Conservation (phyloP, 768 basidiomycete genomes). For the Jaapia argillacea region DNA sequence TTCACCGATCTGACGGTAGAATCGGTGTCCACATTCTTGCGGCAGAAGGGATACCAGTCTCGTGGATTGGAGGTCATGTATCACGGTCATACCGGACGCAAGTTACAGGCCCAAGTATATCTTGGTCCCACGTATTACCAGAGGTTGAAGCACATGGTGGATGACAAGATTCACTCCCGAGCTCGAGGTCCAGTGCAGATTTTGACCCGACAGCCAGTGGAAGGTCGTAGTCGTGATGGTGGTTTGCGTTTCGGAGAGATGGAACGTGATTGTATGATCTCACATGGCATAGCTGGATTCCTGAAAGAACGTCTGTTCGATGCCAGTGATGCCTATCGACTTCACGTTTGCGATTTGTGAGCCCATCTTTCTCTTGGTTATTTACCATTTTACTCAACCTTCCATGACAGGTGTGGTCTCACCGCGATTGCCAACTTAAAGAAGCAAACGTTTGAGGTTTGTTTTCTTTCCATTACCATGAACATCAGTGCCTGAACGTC, state of each 20-base stretch:
- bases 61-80: slow-evolving; percentile 98
- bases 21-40: slow-evolving; percentile 87
- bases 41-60: slow-evolving; percentile 89
- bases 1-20: slow-evolving; percentile 98
- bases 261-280: slow-evolving; percentile 99
- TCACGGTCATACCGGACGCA: slow-evolving; percentile 96
- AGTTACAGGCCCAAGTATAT: slow-evolving; percentile 96
- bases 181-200: slow-evolving; percentile 98
- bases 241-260: slow-evolving; percentile 99
- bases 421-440: slow-evolving; percentile 98
- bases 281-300: slow-evolving; percentile 97
- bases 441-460: slow-evolving; percentile 98
- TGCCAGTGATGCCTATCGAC: slow-evolving; percentile 84
- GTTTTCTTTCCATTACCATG: too few relatives aligned
- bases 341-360: slow-evolving; percentile 98
- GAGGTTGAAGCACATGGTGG: slow-evolving; percentile 98
- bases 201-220: slow-evolving; percentile 93
- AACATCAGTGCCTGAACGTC: too few relatives aligned
- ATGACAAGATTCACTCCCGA: slow-evolving; percentile 98
- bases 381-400: slow-evolving; percentile 25
- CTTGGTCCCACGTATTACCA: slow-evolving; percentile 99
- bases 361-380: too few relatives aligned
- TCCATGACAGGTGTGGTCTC: slow-evolving; percentile 90
- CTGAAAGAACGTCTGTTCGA: slow-evolving; percentile 95
- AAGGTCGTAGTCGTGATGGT: slow-evolving; percentile 97